These are phyloP conservation scores for Phaeosphaeriaceae sp. DNA, from an alignment of 2,329 filamentous ascomycete species.

Conservation along the genomic window DNA sequence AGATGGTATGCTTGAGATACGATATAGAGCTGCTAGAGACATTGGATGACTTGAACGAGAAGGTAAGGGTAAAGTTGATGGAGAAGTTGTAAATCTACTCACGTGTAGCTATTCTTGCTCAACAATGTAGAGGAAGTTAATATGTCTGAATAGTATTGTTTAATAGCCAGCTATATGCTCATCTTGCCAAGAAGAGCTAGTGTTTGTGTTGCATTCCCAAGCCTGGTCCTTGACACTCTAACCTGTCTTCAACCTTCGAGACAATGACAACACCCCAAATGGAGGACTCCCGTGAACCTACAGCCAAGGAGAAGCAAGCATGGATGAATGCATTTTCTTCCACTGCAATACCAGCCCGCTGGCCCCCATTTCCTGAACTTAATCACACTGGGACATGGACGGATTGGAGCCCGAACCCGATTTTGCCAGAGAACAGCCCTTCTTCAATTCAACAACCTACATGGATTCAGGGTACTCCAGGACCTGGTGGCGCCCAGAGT, in stretches of 20 bases:
- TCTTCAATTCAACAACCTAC: not conserved
- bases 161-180: too few species aligned
- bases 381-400: not conserved
- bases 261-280: too few species aligned
- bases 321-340: too few species aligned
- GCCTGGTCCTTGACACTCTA: too few species aligned
- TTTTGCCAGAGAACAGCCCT: not conserved
- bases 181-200: too few species aligned
- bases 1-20: conserved; percentile 59
- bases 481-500: too few species aligned
- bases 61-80: conserved; percentile 34
- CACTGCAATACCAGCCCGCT: not conserved
- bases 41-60: conserved; percentile 49
- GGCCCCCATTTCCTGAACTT: conserved; percentile 1
- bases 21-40: conserved; percentile 54
- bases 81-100: conserved; percentile 7
- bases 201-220: too few species aligned
- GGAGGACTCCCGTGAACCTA: too few species aligned
- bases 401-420: not conserved
- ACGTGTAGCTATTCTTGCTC: not conserved
- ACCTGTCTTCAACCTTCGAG: too few species aligned
- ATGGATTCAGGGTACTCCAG: not conserved
- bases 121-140: not conserved
- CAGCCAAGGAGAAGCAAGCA: too few species aligned
- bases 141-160: too few species aligned